Base-by-base conservation (phyloP, 2,329 filamentous ascomycete species). In the Nigrograna mackinnonii region DNA sequence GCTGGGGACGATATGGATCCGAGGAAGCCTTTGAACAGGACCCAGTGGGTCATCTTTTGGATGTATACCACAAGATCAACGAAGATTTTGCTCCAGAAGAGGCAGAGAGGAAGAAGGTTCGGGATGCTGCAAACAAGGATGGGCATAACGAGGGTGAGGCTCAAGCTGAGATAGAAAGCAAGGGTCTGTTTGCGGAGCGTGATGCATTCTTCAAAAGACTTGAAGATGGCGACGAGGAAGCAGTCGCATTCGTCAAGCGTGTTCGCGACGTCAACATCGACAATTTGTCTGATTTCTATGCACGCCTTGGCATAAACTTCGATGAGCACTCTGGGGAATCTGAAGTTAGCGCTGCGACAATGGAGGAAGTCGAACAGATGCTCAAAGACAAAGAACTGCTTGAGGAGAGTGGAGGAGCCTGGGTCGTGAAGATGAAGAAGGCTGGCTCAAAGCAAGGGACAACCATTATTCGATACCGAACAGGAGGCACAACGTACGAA, bases 401-500 rank as follows among this genome's bases (percentile, higher is more conserved):
- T 2, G 80, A 87, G 58, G 83, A 87, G 62, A 84, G 84, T 19
- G 78, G 87, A n/a, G 86, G 86, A 30, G 85, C 87, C 35, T 78
- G 84, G 54, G 80, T 91, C 43, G 78, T 91, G 43, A 83, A 91
- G 66, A 89, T 91, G 60, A 73, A 79, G 39, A 83, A 86, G 62
- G 80, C 86, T 45, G 76, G 87, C 1, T 88, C 87, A 72, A 82
- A 79, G 45, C 79, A 89, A 9, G 86, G 85, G 55, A 84, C 82
- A 60, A 80, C 85, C 19, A 79, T 91, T 40, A 79, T 91, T 44
- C 80, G 85, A 52, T 87, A 89, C 72, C 82, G 80, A 53, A 84
- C 88, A 50, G 87, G 87, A 41, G 89, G 86, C 11, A 86, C 85
- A 30, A 78, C 89, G 22, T 91, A 92, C 63, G 77, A 91, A 35